Evolutionary conservation across 371 early-diverging fungal genomes (phyloP), one percentile per base, ranked within the genome.

Genomic region (Rhizopus delemar): DNA sequence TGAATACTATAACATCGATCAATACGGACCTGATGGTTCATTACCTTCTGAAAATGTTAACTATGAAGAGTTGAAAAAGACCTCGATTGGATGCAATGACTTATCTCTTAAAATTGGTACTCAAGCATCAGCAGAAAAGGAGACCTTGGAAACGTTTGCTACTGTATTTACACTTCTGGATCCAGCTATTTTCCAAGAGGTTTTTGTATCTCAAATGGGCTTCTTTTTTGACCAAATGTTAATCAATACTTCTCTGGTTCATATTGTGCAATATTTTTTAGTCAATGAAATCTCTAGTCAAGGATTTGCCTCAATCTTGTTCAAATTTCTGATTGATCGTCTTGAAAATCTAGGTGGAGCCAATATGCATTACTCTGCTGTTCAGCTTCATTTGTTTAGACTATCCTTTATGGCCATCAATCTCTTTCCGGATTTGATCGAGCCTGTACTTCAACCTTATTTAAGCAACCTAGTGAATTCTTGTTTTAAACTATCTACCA

Each of bases 351-450:
- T 98, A 7, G 97, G 96, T 11, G 86, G 85, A 4, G 82, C 80
- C 8, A 93, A 95, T 60, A 70, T 84, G 13, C 81, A 86, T 13
- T 84, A 86, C 51, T 88, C 97, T 0, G 81, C 85, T 4, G 88
- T 93, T 7, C 89, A 95, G 83, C 80, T 98, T 52, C 85, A 95
- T 31, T 75, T 97, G 28, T 97, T 97, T 83, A 93, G 95, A 65
- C 75, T 97, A 8, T 86, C 93, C 0, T 99, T 98, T 66, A 88
- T 95, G 90, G 91, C 98, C 11, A 88, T 98, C 28, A 91, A 93
- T 16, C 68, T 91, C 29, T 97, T 93, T 68, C 99, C 99, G 0
- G 93, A 94, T 34, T 76, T 87, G 13, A 97, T 95, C 75, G 98
- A 99, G 67, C 69, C 73, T 3, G 90, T 97, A 11, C 78, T 97